Conservation (phyloP, 169 alveolate genomes). For the Cryptosporidium xiaoi region DNA sequence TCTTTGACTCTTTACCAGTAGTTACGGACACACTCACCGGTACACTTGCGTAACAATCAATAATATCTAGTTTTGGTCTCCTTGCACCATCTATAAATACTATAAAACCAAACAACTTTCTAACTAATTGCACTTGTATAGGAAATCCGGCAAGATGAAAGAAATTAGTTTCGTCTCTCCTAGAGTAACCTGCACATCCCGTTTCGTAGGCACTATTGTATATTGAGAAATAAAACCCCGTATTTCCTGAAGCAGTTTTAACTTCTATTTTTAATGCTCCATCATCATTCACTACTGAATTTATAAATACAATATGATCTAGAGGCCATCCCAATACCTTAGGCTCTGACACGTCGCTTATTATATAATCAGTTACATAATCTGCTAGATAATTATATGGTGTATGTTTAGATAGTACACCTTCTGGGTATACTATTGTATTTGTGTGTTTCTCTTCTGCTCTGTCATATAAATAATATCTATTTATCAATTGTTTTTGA, state of each 20-base stretch:
- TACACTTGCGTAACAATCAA: slow-evolving; percentile 34
- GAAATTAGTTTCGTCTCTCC: slow-evolving; percentile 12
- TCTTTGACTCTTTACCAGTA: slow-evolving; percentile 16
- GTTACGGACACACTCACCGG: slow-evolving; percentile 9
- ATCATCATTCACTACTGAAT: slow-evolving; percentile 14
- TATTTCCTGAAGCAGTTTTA: slow-evolving; percentile 19
- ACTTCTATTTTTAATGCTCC: slow-evolving; percentile 50
- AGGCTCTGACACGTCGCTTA: slow-evolving; percentile 18
- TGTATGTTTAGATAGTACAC: slow-evolving; percentile 7
- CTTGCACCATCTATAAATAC: slow-evolving; percentile 60
- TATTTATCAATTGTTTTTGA: slow-evolving; percentile 9
- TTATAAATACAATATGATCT: slow-evolving; percentile 47
- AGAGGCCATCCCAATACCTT: slow-evolving; percentile 49
- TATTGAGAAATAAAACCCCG: slow-evolving; percentile 20
- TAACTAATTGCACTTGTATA: slow-evolving; percentile 22
- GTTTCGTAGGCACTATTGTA: not conserved
- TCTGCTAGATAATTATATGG: slow-evolving; percentile 40
- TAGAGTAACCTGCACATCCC: slow-evolving; percentile 40
- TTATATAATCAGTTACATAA: not conserved
- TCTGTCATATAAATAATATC: slow-evolving; percentile 26
- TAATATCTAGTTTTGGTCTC: slow-evolving; percentile 37
- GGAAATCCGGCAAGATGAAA: slow-evolving; percentile 8
- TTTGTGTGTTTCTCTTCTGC: not conserved
- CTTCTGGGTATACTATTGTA: slow-evolving; percentile 34
- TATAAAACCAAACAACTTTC: slow-evolving; percentile 67